Evolutionary conservation across 176 grass and related monocot species (phyloP).

Genomic region (Zizania latifolia): DNA sequence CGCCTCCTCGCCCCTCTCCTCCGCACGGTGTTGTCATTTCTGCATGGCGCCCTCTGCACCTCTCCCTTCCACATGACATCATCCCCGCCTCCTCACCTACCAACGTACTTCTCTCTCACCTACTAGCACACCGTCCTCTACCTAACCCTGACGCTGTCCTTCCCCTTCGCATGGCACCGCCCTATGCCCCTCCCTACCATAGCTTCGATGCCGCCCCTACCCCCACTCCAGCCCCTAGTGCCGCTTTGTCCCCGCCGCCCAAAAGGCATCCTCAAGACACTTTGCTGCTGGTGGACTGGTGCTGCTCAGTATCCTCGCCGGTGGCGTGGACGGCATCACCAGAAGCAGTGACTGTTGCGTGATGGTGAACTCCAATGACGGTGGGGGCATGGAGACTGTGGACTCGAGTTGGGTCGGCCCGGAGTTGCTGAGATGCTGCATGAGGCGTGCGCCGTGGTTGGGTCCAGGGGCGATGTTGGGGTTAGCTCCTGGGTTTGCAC

Average conservation of each 20-base stretch:
- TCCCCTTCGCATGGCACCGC: too few species aligned
- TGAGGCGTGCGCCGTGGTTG: slow-evolving; percentile 82
- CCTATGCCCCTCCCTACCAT: too few species aligned
- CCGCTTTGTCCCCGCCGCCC: slow-evolving; percentile 50
- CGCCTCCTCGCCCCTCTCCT: too few species aligned
- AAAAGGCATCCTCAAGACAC: slow-evolving; percentile 74
- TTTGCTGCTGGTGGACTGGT: slow-evolving; percentile 87
- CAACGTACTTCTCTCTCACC: too few species aligned
- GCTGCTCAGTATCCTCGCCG: slow-evolving; percentile 57
- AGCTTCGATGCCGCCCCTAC: too few species aligned
- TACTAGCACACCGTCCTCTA: too few species aligned
- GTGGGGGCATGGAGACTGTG: slow-evolving; percentile 64
- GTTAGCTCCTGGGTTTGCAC: slow-evolving; percentile 30
- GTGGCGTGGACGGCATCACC: slow-evolving; percentile 59
- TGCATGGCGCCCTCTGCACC: too few species aligned
- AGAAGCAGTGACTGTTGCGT: slow-evolving; percentile 41
- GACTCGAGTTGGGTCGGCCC: slow-evolving; percentile 55
- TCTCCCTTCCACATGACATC: too few species aligned
- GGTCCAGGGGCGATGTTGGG: slow-evolving; percentile 38
- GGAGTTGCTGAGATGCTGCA: slow-evolving; percentile 82
- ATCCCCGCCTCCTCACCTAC: too few species aligned
- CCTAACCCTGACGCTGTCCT: too few species aligned
- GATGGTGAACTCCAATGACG: slow-evolving; percentile 38
- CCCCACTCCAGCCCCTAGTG: too few species aligned
- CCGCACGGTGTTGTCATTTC: too few species aligned